Percentiles rank a stretch among this genome's conserved stretches.
These are phyloP conservation scores for Gentiana straminea DNA, from an alignment of 257 asterid species.

Conservation along the genomic window DNA sequence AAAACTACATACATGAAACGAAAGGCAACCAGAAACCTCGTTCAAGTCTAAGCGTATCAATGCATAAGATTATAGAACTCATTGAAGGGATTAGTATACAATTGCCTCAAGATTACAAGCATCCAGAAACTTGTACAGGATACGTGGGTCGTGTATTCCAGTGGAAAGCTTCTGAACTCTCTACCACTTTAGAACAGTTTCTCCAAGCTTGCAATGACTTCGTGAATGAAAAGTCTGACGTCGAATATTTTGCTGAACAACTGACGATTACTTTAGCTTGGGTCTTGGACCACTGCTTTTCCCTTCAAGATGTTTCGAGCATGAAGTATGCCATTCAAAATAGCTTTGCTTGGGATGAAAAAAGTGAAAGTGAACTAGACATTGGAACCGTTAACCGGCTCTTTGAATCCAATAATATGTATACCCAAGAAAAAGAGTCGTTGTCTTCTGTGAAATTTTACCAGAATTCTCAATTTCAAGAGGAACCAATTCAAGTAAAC, in stretches of 20 bases:
- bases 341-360: constrained; percentile 59
- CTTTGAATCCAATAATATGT: constrained; percentile 24
- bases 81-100: constrained; percentile 52
- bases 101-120: constrained; percentile 26
- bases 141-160: constrained; percentile 53
- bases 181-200: constrained; percentile 34
- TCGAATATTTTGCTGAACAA: constrained; percentile 39
- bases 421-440: constrained; percentile 9
- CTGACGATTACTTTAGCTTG: constrained; percentile 58
- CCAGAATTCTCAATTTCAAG: constrained; percentile 14
- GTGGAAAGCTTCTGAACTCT: constrained; percentile 63
- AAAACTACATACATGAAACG: constrained; percentile 13
- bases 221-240: constrained; percentile 34
- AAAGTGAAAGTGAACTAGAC: constrained; percentile 51
- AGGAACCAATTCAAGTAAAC: constrained; percentile 19
- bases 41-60: constrained; percentile 24
- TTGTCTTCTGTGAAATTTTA: constrained; percentile 17
- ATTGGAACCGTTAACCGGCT: constrained; percentile 28
- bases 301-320: constrained; percentile 79
- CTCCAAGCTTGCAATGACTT: constrained; percentile 47
- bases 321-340: constrained; percentile 50
- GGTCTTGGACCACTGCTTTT: constrained; percentile 72
- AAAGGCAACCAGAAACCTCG: constrained; percentile 22
- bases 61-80: constrained; percentile 50
- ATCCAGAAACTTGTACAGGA: constrained; percentile 30